Conservation (phyloP, 108 stramenopile species). For the Skeletonema grethae region DNA sequence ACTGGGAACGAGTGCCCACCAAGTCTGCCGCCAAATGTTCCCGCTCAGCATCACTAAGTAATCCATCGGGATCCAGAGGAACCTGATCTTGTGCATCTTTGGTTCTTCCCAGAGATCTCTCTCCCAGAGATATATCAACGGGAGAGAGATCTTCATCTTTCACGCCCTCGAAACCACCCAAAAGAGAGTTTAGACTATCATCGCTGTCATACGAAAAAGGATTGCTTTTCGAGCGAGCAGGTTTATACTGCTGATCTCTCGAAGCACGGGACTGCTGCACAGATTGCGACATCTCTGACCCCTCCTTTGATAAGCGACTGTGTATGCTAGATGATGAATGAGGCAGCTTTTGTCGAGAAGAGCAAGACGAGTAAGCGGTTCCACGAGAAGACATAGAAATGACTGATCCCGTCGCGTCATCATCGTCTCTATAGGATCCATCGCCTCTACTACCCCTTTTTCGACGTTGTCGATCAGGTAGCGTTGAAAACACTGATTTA, state of each 20-base stretch:
- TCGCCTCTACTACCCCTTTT: constrained; percentile 5
- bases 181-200: constrained; percentile 24
- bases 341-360: background rate
- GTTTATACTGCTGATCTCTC: constrained; percentile 1
- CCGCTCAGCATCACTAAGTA: background rate
- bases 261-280: background rate
- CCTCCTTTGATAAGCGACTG: constrained; percentile 8
- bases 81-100: constrained; percentile 7
- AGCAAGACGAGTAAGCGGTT: constrained; percentile 17
- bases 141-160: background rate
- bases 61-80: background rate
- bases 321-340: background rate
- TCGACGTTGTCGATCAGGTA: constrained; percentile 4
- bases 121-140: background rate
- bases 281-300: constrained; percentile 1
- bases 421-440: constrained; percentile 17
- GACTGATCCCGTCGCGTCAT: constrained; percentile 1
- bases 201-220: constrained; percentile 11
- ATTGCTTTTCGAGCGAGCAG: background rate
- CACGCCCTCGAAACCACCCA: constrained; percentile 9
- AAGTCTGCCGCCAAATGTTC: constrained; percentile 20
- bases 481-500: constrained; percentile 26
- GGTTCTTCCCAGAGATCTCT: too few relatives aligned
- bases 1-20: constrained; percentile 17
- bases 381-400: constrained; percentile 9